Percentiles rank a stretch among this genome's conserved stretches.
These are phyloP conservation scores for Chenopodium album DNA, from an alignment of 148 eudicot species.

Conservation along the genomic window DNA sequence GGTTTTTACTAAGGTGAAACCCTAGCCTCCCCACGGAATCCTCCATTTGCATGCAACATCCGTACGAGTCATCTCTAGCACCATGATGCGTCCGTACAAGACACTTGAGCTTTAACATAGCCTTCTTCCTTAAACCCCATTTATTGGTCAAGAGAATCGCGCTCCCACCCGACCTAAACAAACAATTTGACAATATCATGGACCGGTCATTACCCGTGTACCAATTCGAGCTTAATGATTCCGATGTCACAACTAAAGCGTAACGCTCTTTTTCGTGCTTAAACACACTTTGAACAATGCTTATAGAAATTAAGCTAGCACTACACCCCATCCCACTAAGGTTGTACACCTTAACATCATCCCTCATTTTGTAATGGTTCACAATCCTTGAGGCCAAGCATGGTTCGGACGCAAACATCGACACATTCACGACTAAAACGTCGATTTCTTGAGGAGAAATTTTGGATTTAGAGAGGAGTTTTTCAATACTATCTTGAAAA, in stretches of 20 bases:
- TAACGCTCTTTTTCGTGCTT: conserved; percentile 30
- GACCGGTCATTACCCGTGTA: conserved; percentile 74
- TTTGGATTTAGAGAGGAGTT: conserved; percentile 40
- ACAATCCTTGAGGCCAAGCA: conserved; percentile 58
- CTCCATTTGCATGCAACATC: conserved; percentile 62
- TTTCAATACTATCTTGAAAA: conserved; percentile 44
- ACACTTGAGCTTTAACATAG: conserved; percentile 60
- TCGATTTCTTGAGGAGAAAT: conserved; percentile 59
- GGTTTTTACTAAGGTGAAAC: conserved; percentile 59
- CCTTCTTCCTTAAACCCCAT: conserved; percentile 25
- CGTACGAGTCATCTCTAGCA: conserved; percentile 53
- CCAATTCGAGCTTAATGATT: conserved; percentile 75
- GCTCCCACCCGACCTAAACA: conserved; percentile 78
- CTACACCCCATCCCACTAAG: conserved; percentile 93
- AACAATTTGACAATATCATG: conserved; percentile 70
- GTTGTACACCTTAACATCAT: conserved; percentile 61
- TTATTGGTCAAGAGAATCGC: conserved; percentile 63
- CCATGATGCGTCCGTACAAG: conserved; percentile 77
- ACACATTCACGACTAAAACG: conserved; percentile 69
- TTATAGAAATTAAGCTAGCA: conserved; percentile 67
- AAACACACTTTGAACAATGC: conserved; percentile 47
- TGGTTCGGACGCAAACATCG: conserved; percentile 62
- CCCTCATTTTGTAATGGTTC: conserved; percentile 65
- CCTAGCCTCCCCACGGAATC: conserved; percentile 58
- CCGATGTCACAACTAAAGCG: conserved; percentile 73